Conservation (phyloP, 202 grass and related monocot species). For the Bolboschoenoplectus hybrid region DNA sequence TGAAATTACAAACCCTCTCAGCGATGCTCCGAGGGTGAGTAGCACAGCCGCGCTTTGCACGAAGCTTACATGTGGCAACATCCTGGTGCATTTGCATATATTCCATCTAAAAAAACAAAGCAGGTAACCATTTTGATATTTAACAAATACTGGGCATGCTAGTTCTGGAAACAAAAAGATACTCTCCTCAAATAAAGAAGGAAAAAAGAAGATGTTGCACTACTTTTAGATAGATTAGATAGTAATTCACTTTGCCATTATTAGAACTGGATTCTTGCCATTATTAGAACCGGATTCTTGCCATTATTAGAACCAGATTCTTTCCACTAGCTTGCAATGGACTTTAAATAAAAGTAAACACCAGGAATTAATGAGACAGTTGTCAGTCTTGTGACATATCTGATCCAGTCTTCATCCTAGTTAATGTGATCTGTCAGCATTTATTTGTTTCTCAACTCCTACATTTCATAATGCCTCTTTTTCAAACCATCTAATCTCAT, state of each 20-base stretch:
- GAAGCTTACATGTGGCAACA: slow-evolving; percentile 70
- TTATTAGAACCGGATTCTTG: neutral
- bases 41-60: slow-evolving; percentile 89
- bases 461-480: neutral
- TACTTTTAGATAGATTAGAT: neutral
- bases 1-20: slow-evolving; percentile 63
- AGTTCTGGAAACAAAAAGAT: neutral
- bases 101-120: slow-evolving; percentile 67
- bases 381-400: neutral
- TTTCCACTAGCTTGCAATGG: neutral
- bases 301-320: slow-evolving; percentile 17
- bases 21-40: slow-evolving; percentile 95
- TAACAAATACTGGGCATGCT: neutral
- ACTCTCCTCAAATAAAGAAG: neutral
- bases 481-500: neutral
- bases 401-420: neutral
- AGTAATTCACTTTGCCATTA: neutral
- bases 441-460: neutral
- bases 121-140: slow-evolving; percentile 36
- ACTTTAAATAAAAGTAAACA: neutral
- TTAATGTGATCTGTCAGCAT: neutral
- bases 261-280: neutral
- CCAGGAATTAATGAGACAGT: neutral
- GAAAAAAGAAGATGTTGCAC: neutral
- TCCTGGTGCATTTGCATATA: slow-evolving; percentile 74